phyloP scores from a whole-genome alignment of 2,329 filamentous ascomycete genomes.

The Aspergillus pseudotamarii region DNA sequence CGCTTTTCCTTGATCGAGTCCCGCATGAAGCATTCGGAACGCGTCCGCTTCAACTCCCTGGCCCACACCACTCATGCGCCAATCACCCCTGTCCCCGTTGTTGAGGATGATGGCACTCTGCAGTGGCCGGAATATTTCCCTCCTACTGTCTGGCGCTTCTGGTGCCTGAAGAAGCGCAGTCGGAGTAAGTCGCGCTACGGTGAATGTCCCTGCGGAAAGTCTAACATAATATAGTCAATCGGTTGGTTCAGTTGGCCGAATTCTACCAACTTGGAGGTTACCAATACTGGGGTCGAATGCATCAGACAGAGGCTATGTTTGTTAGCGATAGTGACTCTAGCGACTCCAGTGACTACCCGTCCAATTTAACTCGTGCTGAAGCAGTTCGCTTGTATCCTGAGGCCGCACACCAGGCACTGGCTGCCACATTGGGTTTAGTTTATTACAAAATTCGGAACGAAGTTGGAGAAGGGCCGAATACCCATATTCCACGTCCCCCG shows the following conservation, averaged over 20 bases:
- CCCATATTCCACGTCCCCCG: conserved; percentile 32
- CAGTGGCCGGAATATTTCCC: conserved; percentile 43
- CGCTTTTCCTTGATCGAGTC: conserved; percentile 36
- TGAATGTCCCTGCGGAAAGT: conserved; percentile 1
- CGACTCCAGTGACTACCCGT: conserved; percentile 41
- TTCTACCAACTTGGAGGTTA: conserved; percentile 45
- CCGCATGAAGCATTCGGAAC: conserved; percentile 39
- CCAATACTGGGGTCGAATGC: conserved; percentile 42
- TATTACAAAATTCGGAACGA: conserved; percentile 47
- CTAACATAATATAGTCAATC: conserved; percentile 36
- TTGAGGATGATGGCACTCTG: conserved; percentile 38
- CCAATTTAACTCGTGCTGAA: conserved; percentile 38
- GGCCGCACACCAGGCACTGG: conserved; percentile 43
- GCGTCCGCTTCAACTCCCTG: conserved; percentile 44
- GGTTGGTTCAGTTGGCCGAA: conserved; percentile 41
- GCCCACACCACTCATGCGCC: conserved; percentile 41
- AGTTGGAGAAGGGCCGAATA: conserved; percentile 37
- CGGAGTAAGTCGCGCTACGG: conserved; percentile 34
- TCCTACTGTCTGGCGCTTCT: conserved; percentile 44
- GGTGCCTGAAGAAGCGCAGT: conserved; percentile 46
- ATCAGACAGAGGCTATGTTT: conserved; percentile 31
- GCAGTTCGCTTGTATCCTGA: conserved; percentile 41
- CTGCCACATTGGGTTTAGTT: conserved; percentile 42
- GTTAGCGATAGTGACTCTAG: conserved; percentile 42
- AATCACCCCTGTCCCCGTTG: conserved; percentile 39